Conservation (phyloP, 2,329 filamentous ascomycete genomes). For the Harringtonia lauricola region DNA sequence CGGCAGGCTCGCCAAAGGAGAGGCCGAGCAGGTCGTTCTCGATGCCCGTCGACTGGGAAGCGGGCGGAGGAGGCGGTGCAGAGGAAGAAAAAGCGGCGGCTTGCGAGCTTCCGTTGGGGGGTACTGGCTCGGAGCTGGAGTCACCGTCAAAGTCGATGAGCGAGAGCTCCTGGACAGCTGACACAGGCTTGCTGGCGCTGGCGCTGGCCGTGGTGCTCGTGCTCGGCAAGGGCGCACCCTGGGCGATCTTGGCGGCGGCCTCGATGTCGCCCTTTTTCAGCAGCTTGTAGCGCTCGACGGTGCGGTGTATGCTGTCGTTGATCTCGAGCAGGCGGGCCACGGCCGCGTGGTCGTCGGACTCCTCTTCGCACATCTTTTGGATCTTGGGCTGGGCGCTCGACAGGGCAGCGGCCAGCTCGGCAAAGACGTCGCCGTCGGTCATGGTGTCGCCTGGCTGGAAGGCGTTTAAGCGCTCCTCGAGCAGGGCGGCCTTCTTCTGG, state of each 20-base stretch:
- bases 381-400: slow-evolving; percentile 97
- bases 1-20: slow-evolving; percentile 56
- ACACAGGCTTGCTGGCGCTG: slow-evolving; percentile 51
- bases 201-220: slow-evolving; percentile 30
- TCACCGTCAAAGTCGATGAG: slow-evolving; percentile 82
- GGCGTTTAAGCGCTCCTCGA: slow-evolving; percentile 86
- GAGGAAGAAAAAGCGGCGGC: slow-evolving; percentile 17
- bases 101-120: not conserved
- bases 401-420: slow-evolving; percentile 80
- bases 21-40: slow-evolving; percentile 88
- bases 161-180: slow-evolving; percentile 61
- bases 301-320: slow-evolving; percentile 97
- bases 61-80: slow-evolving; percentile 20
- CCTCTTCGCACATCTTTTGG: slow-evolving; percentile 98
- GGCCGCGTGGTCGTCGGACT: slow-evolving; percentile 92
- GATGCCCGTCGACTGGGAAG: slow-evolving; percentile 52
- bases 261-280: slow-evolving; percentile 92
- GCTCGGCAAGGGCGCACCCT: slow-evolving; percentile 48
- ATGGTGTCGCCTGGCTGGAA: slow-evolving; percentile 76
- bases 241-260: slow-evolving; percentile 70
- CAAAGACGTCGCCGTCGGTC: slow-evolving; percentile 53
- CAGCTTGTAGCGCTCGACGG: slow-evolving; percentile 87
- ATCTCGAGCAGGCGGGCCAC: slow-evolving; percentile 93
- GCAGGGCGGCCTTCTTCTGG: slow-evolving; percentile 82
- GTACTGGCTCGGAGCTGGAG: not conserved